Conservation (phyloP, 1,139 yeast genomes). For the Diutina siamensis region DNA sequence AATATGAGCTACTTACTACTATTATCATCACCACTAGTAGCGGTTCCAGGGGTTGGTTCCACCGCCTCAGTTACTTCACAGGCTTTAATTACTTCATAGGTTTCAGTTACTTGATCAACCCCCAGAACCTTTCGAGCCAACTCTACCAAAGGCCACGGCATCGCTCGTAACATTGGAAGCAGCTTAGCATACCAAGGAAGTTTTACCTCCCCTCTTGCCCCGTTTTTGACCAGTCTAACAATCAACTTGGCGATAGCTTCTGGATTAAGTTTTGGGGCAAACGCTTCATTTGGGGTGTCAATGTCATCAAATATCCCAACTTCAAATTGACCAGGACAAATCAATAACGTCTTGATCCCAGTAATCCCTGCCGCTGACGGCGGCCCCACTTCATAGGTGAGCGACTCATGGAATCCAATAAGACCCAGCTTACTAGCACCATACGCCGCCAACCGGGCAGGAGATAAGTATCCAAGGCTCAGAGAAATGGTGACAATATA, state of each 20-base stretch:
- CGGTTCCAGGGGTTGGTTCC: too few species aligned
- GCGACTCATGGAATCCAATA: slow-evolving; percentile 72
- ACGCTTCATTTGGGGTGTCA: slow-evolving; percentile 51
- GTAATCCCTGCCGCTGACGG: slow-evolving; percentile 28
- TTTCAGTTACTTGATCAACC: slow-evolving; percentile 29
- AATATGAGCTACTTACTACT: too few species aligned
- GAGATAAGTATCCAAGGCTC: slow-evolving; percentile 73
- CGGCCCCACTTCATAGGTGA: slow-evolving; percentile 58
- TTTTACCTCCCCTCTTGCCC: slow-evolving; percentile 57
- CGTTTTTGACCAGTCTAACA: slow-evolving; percentile 43
- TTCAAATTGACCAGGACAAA: slow-evolving; percentile 79
- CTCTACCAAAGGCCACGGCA: slow-evolving; percentile 64
- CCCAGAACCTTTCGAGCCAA: slow-evolving; percentile 45
- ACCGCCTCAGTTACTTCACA: background rate
- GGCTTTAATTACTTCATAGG: background rate
- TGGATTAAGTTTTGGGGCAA: slow-evolving; percentile 80
- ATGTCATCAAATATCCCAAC: slow-evolving; percentile 67
- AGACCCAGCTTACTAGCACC: slow-evolving; percentile 88
- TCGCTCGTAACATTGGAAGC: slow-evolving; percentile 58
- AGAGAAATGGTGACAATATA: slow-evolving; percentile 75
- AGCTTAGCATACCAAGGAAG: slow-evolving; percentile 62
- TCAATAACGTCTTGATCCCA: slow-evolving; percentile 60
- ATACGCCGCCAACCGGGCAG: slow-evolving; percentile 70
- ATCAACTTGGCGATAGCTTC: slow-evolving; percentile 48
- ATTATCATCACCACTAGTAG: too few species aligned